Evolutionary conservation across 2,329 filamentous ascomycete species (phyloP).

Genomic region (Exophiala spinifera): DNA sequence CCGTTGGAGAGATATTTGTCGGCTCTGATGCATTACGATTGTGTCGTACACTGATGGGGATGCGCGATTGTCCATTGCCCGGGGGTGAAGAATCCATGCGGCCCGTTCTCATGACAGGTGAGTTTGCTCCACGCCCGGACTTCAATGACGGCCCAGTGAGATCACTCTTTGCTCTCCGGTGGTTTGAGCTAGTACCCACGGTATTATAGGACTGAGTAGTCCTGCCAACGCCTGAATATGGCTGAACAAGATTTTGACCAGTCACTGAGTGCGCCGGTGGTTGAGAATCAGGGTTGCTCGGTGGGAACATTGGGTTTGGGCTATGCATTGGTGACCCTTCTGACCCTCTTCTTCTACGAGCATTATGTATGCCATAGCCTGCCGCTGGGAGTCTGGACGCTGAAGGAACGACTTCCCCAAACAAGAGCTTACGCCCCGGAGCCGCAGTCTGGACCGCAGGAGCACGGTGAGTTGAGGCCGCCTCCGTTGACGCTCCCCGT

Average conservation of each 20-base stretch:
- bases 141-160: slow-evolving; percentile 10
- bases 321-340: slow-evolving; percentile 63
- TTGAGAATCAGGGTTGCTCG: not conserved
- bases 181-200: slow-evolving; percentile 5
- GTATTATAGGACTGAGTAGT: not conserved
- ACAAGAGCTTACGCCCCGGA: slow-evolving; percentile 56
- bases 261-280: slow-evolving; percentile 1
- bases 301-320: slow-evolving; percentile 42
- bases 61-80: slow-evolving; percentile 16
- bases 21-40: slow-evolving; percentile 20
- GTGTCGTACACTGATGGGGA: slow-evolving; percentile 22
- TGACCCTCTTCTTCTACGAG: slow-evolving; percentile 61
- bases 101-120: slow-evolving; percentile 1
- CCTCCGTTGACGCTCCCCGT: slow-evolving; percentile 1
- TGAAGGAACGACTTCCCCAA: slow-evolving; percentile 70
- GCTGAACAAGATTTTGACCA: not conserved
- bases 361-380: slow-evolving; percentile 60
- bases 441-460: slow-evolving; percentile 19
- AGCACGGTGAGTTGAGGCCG: slow-evolving; percentile 3
- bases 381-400: slow-evolving; percentile 34
- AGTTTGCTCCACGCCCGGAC: not conserved
- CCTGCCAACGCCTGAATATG: not conserved
- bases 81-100: not conserved
- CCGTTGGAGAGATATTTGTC: slow-evolving; percentile 11
- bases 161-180: slow-evolving; percentile 28